phyloP scores from a whole-genome alignment of 208 protist genomes.

The Tritrichomonas foetus region DNA sequence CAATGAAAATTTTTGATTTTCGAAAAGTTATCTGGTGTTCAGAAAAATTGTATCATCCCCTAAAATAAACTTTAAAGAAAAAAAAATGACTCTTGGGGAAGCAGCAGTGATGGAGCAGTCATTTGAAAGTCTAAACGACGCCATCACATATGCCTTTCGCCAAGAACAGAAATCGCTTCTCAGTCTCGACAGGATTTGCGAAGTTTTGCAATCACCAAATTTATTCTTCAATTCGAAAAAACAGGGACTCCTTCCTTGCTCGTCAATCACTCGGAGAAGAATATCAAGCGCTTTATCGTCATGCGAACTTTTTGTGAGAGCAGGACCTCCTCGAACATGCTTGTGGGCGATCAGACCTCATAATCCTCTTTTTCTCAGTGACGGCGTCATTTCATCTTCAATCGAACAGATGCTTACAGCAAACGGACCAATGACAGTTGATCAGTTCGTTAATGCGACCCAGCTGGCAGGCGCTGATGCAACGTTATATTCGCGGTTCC shows the following conservation, averaged over 20 bases:
- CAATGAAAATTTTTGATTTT: too few relatives aligned
- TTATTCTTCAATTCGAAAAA: conserved; percentile 17
- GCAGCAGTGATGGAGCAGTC: background rate
- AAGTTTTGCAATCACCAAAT: background rate
- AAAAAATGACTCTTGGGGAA: too few relatives aligned
- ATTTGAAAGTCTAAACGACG: background rate
- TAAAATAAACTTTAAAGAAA: too few relatives aligned
- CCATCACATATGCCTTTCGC: background rate
- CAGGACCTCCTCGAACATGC: conserved; percentile 32
- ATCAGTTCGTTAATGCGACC: background rate
- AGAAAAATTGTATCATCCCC: too few relatives aligned
- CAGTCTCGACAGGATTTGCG: background rate
- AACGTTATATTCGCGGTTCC: background rate
- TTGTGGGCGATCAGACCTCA: conserved; percentile 21
- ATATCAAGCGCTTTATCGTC: background rate
- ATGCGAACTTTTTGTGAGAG: background rate
- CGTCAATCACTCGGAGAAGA: background rate
- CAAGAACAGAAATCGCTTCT: conserved; percentile 25
- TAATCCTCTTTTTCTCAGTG: conserved; percentile 8
- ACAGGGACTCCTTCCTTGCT: background rate
- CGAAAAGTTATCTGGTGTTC: too few relatives aligned
- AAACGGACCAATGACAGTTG: conserved; percentile 30
- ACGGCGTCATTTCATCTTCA: background rate
- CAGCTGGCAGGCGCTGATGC: background rate
- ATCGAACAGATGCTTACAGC: conserved; percentile 37